A percentile compares a stretch with the other conserved stretches of the same genome.
phyloP scores from a whole-genome alignment of 805 yeast species.

The Tetrapisispora phaffii region DNA sequence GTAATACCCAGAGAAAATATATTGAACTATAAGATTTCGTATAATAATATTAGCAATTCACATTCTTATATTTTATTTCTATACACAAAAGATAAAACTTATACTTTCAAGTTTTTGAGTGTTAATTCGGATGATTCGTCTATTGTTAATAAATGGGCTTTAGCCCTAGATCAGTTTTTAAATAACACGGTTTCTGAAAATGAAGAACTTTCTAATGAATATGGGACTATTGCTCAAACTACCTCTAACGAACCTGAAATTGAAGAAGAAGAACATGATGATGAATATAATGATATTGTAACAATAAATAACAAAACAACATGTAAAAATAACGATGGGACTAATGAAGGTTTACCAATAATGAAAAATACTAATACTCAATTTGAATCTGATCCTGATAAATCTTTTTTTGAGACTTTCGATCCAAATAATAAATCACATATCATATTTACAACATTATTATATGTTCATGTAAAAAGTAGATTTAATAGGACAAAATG shows the following conservation, averaged over 20 bases:
- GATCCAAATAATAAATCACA: slow-evolving; percentile 11
- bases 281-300: slow-evolving; percentile 2
- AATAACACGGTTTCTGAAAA: neutral
- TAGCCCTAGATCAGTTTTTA: slow-evolving; percentile 10
- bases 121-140: neutral
- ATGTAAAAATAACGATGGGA: neutral
- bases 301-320: neutral
- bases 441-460: slow-evolving; percentile 9
- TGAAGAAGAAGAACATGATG: slow-evolving; percentile 3
- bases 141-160: slow-evolving; percentile 6
- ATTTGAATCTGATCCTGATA: slow-evolving; percentile 1
- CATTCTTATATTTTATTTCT: slow-evolving; percentile 6
- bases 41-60: slow-evolving; percentile 4
- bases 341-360: neutral
- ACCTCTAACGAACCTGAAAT: too few relatives aligned
- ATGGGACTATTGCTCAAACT: neutral
- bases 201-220: neutral
- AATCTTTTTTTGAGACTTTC: slow-evolving; percentile 12
- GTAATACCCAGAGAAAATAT: slow-evolving; percentile 13
- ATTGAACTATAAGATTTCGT: slow-evolving; percentile 8
- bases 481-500: slow-evolving; percentile 14
- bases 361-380: neutral
- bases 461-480: slow-evolving; percentile 11
- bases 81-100: slow-evolving; percentile 13
- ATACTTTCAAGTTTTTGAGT: slow-evolving; percentile 2